A percentile compares a stretch with the other conserved stretches of the same genome.
phyloP scores from a whole-genome alignment of 176 grass and related monocot species.

The Carex parvula region DNA sequence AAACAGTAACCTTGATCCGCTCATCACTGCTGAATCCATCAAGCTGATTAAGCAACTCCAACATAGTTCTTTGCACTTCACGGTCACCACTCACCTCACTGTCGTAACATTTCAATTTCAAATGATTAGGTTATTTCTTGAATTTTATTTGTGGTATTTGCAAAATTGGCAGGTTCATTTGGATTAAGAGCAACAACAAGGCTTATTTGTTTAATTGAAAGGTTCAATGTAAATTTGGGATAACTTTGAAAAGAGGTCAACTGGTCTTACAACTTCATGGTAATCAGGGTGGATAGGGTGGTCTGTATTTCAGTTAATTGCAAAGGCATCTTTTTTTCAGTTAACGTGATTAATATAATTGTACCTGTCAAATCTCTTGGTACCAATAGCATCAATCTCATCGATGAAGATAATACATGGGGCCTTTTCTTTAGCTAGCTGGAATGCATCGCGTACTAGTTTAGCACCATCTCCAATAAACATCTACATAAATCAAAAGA shows the following conservation, averaged over 20 bases:
- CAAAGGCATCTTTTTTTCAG: no score
- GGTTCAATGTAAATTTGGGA: background rate
- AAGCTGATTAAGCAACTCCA: constrained; percentile 55
- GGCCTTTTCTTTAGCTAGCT: no score
- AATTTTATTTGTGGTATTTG: background rate
- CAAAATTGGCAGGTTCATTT: background rate
- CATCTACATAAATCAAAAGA: no score
- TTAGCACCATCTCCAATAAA: no score
- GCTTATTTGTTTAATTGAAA: background rate
- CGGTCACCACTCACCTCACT: constrained; percentile 54
- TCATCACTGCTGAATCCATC: constrained; percentile 53
- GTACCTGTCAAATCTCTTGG: no score
- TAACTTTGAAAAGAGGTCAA: background rate
- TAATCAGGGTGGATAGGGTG: no score
- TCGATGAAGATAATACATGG: no score
- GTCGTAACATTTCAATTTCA: constrained; percentile 9
- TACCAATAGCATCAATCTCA: no score
- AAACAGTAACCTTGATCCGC: constrained; percentile 35
- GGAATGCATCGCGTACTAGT: no score
- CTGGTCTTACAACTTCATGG: no score
- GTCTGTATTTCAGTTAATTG: no score
- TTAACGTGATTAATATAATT: no score
- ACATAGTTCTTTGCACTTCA: constrained; percentile 42
- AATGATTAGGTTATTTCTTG: background rate
- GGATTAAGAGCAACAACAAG: background rate